Percentiles rank a stretch among this genome's conserved stretches.
Conservation (phyloP, 306 rosid species). For the Heteromeles arbutifolia region DNA sequence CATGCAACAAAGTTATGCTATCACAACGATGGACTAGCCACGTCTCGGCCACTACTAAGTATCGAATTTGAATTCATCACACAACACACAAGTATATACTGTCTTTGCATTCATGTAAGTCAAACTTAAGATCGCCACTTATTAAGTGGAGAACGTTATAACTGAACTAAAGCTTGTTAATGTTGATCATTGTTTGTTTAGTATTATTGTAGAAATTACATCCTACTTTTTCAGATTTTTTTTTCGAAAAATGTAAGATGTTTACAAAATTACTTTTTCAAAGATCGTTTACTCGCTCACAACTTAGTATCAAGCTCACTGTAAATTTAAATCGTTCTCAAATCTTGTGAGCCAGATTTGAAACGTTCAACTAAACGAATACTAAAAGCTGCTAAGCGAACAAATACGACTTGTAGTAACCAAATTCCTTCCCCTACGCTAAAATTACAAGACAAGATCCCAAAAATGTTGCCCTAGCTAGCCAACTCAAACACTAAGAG, state of each 20-base stretch:
- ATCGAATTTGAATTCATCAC: not conserved
- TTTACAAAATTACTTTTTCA: too few relatives aligned
- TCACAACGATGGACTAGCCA: too few relatives aligned
- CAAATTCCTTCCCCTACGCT: not conserved
- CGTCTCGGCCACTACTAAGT: not conserved
- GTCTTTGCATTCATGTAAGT: not conserved
- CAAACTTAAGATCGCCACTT: too few relatives aligned
- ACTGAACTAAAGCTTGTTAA: too few relatives aligned
- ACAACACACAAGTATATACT: too few relatives aligned
- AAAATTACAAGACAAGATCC: not conserved
- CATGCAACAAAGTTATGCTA: not conserved
- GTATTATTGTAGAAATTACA: not conserved
- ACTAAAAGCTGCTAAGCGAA: too few relatives aligned
- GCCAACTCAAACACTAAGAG: not conserved
- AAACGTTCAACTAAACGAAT: not conserved
- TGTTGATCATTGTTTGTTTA: not conserved
- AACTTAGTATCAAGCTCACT: too few relatives aligned
- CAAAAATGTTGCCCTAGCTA: not conserved
- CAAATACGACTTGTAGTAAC: not conserved
- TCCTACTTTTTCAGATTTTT: not conserved
- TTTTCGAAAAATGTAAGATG: too few relatives aligned
- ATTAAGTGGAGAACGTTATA: not conserved
- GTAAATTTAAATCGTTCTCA: too few relatives aligned
- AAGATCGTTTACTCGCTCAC: too few relatives aligned
- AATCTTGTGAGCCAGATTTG: accelerated